Base-by-base conservation (phyloP, 1,139 yeast genomes). In the Suhomyces atakaporum region DNA sequence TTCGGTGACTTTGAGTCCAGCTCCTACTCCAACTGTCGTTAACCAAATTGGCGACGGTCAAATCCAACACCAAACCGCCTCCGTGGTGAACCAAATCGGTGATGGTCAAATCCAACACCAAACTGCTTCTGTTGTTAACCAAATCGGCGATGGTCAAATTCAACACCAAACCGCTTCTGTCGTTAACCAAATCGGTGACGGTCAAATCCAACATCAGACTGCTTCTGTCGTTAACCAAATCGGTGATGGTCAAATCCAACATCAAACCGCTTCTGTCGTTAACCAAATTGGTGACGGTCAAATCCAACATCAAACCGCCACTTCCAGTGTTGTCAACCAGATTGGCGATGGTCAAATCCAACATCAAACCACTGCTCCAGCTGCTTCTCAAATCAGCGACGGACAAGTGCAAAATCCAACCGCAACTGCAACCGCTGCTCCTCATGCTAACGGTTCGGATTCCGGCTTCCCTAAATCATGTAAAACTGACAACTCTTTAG, bases 101-200 rank as follows among this genome's bases (percentile, higher is more conserved):
- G 73, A 66, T 41, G 76, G 75, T 39, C 84, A 79, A 65, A 66
- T 77, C 49, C 84, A 71, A 53, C 67, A 73, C 42, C 60, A 68
- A 36, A 55, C 60, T 24, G 26, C 26, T 21, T 58, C 68, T 25
- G 73, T 69, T 26, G 67, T 71, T 32, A 56, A 56, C 51, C 84
- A 79, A 61, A 77, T 78, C 40, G 66, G 70, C 42, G 84, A 79
- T 47, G 84, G 84, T 51, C 54, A 50, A 35, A 46, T 50, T 37
- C 54, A 78, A 61, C 79, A 76, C 43, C 67, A 63, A 49, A 54
- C 66, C 24, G 69, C 70, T 25, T 64, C 69, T 25, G 73, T 68
- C 26, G 67, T 70, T 33, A 56, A 55, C 50, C 84, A 79, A 60
- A 69, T 67, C 33, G 60, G 60, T 29, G 68, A 64, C 35, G 73